These are phyloP conservation scores for Zoysia pacifica DNA, from an alignment of 176 grass and related monocot species.

Conservation along the genomic window DNA sequence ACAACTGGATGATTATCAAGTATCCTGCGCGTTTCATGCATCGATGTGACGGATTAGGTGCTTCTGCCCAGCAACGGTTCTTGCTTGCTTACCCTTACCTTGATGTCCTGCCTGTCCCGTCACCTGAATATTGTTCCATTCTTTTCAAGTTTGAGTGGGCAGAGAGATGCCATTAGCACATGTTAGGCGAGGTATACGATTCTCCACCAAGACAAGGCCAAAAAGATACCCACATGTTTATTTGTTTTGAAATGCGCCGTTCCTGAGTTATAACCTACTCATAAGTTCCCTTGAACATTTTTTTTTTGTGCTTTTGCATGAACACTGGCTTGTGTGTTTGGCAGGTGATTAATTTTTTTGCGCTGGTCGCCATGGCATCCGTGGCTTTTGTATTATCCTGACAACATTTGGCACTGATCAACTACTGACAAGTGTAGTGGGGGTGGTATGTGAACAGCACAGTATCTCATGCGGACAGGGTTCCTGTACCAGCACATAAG, in stretches of 20 bases:
- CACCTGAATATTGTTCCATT: not conserved
- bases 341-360: slow-evolving; percentile 48
- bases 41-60: not conserved
- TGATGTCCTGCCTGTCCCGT: too few species aligned
- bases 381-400: slow-evolving; percentile 50
- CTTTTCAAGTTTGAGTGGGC: slow-evolving; percentile 6
- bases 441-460: not conserved
- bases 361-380: slow-evolving; percentile 24
- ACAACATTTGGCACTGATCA: slow-evolving; percentile 21
- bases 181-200: not conserved
- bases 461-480: not conserved
- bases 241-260: not conserved
- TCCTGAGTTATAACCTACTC: not conserved
- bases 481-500: not conserved
- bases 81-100: not conserved
- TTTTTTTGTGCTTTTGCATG: not conserved
- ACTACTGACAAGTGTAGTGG: slow-evolving; percentile 1
- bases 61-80: not conserved
- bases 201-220: not conserved
- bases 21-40: not conserved
- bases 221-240: not conserved
- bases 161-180: not conserved
- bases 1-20: not conserved
- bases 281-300: not conserved
- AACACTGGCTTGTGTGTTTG: not conserved